Evolutionary conservation across 2,329 filamentous ascomycete species (phyloP).

Genomic region (Stachybotrys chartarum): DNA sequence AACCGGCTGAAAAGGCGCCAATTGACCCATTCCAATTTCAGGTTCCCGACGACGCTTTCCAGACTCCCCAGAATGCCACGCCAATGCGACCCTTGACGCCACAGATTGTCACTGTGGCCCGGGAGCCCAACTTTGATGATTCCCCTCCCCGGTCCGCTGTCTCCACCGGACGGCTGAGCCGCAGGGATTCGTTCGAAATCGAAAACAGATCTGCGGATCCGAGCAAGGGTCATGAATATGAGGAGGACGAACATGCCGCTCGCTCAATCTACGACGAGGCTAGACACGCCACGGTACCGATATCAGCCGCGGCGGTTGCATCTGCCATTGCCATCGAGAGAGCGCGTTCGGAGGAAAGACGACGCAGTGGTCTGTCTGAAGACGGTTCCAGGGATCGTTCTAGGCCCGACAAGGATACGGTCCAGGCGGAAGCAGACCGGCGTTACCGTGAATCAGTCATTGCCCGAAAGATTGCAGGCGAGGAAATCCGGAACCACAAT

Average conservation of each 20-base stretch:
- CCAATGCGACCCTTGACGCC: constrained; percentile 39
- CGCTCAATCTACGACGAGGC: constrained; percentile 37
- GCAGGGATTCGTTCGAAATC: constrained; percentile 42
- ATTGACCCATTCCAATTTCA: constrained; percentile 55
- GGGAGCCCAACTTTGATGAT: constrained; percentile 43
- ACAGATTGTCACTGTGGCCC: constrained; percentile 44
- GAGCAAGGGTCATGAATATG: constrained; percentile 18
- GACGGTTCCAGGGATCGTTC: constrained; percentile 24
- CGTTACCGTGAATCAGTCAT: constrained; percentile 49
- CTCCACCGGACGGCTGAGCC: constrained; percentile 34
- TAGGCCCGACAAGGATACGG: constrained; percentile 28
- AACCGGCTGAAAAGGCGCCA: constrained; percentile 18
- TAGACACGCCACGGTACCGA: constrained; percentile 39
- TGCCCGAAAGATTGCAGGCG: constrained; percentile 45
- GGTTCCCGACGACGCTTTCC: constrained; percentile 45
- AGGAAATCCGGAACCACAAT: constrained; percentile 46
- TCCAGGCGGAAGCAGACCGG: constrained; percentile 51
- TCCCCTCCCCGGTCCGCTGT: constrained; percentile 18
- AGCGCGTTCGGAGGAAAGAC: constrained; percentile 24
- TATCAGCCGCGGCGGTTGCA: constrained; percentile 38
- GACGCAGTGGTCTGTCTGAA: constrained; percentile 22
- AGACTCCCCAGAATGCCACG: constrained; percentile 31
- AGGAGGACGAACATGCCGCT: constrained; percentile 35
- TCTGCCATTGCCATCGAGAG: constrained; percentile 38
- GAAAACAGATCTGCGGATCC: constrained; percentile 25